Evolutionary conservation across 345 rosid species (phyloP).

Genomic region (Mangifera indica): DNA sequence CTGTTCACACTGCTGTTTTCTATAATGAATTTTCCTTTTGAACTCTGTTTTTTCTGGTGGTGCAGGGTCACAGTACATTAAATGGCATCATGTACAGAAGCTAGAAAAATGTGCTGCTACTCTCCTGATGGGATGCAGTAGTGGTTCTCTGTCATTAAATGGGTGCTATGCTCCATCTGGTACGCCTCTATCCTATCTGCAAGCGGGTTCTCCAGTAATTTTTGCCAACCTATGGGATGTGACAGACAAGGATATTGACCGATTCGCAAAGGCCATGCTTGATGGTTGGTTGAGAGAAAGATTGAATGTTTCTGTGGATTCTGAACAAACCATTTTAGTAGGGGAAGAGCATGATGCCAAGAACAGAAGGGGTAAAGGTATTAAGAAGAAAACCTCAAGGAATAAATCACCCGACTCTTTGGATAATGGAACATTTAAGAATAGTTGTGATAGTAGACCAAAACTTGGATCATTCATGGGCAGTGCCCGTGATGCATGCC

Average conservation of each 20-base stretch:
- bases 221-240: conserved; percentile 93
- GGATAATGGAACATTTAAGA: conserved; percentile 19
- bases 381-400: conserved; percentile 39
- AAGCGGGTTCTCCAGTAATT: conserved; percentile 79
- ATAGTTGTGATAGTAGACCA: conserved; percentile 47
- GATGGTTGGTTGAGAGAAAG: conserved; percentile 79
- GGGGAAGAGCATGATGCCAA: conserved; percentile 56
- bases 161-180: conserved; percentile 86
- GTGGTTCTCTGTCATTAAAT: conserved; percentile 65
- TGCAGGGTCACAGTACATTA: conserved; percentile 74
- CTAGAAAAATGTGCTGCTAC: conserved; percentile 80
- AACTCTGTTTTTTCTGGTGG: conserved; percentile 9
- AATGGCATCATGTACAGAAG: conserved; percentile 62
- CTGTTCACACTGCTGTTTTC: not conserved
- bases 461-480: conserved; percentile 76
- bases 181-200: conserved; percentile 61
- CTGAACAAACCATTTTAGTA: conserved; percentile 43
- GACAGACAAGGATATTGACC: conserved; percentile 87
- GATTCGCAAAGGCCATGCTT: conserved; percentile 78
- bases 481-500: conserved; percentile 72
- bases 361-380: conserved; percentile 39
- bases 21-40: conserved; percentile 4
- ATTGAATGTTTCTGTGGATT: conserved; percentile 35
- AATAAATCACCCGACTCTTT: conserved; percentile 34
- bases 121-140: conserved; percentile 91